Evolutionary conservation across 2,329 filamentous ascomycete species (phyloP), one percentile per base, ranked within the genome.

Genomic region (Geosmithia flava): DNA sequence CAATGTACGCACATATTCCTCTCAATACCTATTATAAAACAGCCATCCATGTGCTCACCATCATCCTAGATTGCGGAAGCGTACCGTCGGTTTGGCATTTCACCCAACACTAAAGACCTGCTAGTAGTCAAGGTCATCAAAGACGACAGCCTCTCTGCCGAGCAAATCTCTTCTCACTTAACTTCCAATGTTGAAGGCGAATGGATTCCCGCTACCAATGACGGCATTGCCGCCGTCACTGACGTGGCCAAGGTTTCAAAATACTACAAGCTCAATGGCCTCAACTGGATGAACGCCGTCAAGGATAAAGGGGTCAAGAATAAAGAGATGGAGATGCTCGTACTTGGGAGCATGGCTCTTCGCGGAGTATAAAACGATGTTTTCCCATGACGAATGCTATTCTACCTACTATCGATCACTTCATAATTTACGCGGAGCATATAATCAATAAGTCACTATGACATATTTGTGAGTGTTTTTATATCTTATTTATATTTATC

Each of bases 11-110:
- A 44, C 29, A 15, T 27, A 3, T 20, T 20, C 15, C 19, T 15
- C 5, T 16, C 15, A 23, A 16, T 8, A 20, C 11, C 20, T 42
- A 13, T 19, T 16, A 7, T 19, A 7, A 3, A 20, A 10, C 16
- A 7, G n/a, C 11, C 19, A 11, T 8, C 42, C 42, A 44, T 20
- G 7, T 44, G 42, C 42, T 44, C 20, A 44, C 51, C 51, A 45
- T 54, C 53, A 44, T 44, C 17, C 47, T 30, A 94, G 88, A 97
- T 98, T 59, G 79, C 88, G 47, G 90, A 96, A 56, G 83, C 89
- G 0, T 97, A 97, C 66, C 83, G 87, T 30, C 83, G 84, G 48
- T 95, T 93, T 59, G 93, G 93, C 45, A 81, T 97, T 50, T 71
- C 77, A 1, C 78, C 87, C 13, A 68, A 72, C 11, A 93, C 85